Percentiles rank a stretch among this genome's conserved stretches.
phyloP scores from a whole-genome alignment of 2,329 filamentous ascomycete species.

The Xylariaceae sp. region DNA sequence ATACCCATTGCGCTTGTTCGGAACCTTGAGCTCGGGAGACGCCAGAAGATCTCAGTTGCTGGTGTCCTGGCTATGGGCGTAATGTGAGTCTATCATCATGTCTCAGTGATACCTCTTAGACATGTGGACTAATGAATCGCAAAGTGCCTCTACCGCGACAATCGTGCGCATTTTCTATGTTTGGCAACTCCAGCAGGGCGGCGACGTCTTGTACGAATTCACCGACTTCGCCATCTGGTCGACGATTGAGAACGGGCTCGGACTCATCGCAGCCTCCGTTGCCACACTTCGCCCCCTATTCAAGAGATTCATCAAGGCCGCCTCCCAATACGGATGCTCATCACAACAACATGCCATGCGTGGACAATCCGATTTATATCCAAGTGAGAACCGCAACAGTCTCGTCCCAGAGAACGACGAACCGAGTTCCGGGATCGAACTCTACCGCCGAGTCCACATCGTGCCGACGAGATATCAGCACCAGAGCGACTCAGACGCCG shows the following conservation, averaged over 20 bases:
- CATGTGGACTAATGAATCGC: neutral
- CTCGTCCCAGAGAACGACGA: neutral
- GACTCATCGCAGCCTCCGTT: conserved; percentile 36
- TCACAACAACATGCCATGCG: neutral
- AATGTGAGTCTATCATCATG: conserved; percentile 31
- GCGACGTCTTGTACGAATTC: conserved; percentile 38
- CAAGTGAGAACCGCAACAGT: neutral
- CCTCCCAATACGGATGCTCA: neutral
- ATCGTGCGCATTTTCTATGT: conserved; percentile 41
- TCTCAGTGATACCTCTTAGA: neutral
- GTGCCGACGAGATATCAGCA: neutral
- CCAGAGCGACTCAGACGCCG: neutral
- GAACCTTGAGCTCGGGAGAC: conserved; percentile 33
- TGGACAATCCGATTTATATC: neutral
- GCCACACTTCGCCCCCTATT: conserved; percentile 37
- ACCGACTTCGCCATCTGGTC: conserved; percentile 42
- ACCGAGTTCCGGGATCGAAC: neutral
- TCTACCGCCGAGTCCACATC: neutral
- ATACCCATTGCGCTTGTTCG: conserved; percentile 36
- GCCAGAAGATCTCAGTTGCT: conserved; percentile 34
- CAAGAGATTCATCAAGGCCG: conserved; percentile 16
- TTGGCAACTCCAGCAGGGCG: conserved; percentile 32
- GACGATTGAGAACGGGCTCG: conserved; percentile 39
- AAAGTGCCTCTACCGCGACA: conserved; percentile 38
- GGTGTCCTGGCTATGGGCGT: conserved; percentile 33